Evolutionary conservation across 2,329 filamentous ascomycete genomes (phyloP), one percentile per base, ranked within the genome.

Genomic region (Thelonectria blattea): DNA sequence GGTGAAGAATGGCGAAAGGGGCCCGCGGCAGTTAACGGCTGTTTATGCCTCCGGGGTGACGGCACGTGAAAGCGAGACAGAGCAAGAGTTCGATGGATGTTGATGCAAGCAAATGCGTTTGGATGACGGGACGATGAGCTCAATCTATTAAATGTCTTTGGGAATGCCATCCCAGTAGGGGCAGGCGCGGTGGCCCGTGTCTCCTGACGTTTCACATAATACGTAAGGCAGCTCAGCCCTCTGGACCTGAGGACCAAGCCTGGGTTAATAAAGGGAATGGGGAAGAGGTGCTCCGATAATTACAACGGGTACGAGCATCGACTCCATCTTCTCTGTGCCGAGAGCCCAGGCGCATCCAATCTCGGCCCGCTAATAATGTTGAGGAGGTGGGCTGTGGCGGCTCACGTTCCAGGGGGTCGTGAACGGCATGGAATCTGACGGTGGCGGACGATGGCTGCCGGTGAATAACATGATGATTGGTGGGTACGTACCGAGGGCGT

Each of bases 171-270:
- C 34, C 50, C 14, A 8, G 22, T 46, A 56, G 48, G 53, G 52
- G 42, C 17, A 22, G n/a, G 18, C 11, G 18, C 14, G 15, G 53
- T 56, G 53, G 53, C 39, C 53, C 45, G 20, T 32, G 53, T 49
- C 20, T 42, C 45, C 53, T 56, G 37, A 41, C 22, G 53, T 49
- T 56, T 56, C 45, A 56, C 37, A 30, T 14, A 55, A 48, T 55
- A 48, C 52, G 24, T 27, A 47, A 30, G 34, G 34, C 34, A 14
- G 34, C 45, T 47, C 45, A 47, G 45, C 45, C 45, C 20, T 30
- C 14, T 30, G 20, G 45, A 24, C 14, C 47, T 34, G 24, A 32
- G 24, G n/a, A 48, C 22, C 46, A 30, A 22, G 22, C 15, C 46
- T 37, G 15, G 41, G 41, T 46, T 9, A 30, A 9, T 30, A 30